Evolutionary conservation across 148 eudicot genomes (phyloP).

Genomic region (Talinum fruticosum): DNA sequence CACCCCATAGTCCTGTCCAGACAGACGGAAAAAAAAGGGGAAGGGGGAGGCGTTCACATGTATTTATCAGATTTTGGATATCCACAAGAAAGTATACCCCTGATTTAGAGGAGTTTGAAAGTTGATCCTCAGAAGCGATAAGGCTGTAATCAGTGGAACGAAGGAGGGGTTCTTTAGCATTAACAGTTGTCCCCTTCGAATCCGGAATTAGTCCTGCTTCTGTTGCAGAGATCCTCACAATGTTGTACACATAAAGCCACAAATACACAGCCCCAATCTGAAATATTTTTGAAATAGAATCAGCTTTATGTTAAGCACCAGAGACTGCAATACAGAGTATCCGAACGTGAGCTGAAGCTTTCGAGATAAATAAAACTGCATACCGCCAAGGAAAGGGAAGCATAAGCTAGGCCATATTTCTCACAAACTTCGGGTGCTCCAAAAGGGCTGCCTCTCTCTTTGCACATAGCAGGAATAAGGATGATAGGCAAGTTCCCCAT

Average conservation of each 20-base stretch:
- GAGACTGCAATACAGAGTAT: not conserved
- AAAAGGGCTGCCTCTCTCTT: slow-evolving; percentile 83
- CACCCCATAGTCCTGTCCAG: no score
- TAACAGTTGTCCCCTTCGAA: not conserved
- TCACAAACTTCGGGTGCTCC: slow-evolving; percentile 64
- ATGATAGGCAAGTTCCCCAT: slow-evolving; percentile 73
- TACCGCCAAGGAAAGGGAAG: slow-evolving; percentile 93
- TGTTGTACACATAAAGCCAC: slow-evolving; percentile 83
- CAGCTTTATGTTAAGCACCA: not conserved
- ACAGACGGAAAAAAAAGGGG: no score
- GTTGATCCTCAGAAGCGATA: slow-evolving; percentile 2
- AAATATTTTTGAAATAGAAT: not conserved
- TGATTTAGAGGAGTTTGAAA: not conserved
- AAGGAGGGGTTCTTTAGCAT: not conserved
- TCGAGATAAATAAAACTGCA: not conserved
- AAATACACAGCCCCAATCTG: slow-evolving; percentile 79
- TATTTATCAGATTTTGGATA: not conserved
- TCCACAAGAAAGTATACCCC: not conserved
- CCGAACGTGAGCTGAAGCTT: not conserved
- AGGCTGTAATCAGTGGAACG: not conserved
- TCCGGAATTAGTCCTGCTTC: not conserved
- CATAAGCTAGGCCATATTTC: slow-evolving; percentile 63
- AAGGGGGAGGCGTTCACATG: not conserved
- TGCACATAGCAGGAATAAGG: slow-evolving; percentile 85
- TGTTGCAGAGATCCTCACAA: slow-evolving; percentile 49